A percentile compares a stretch with the other conserved stretches of the same genome.
Evolutionary conservation across 2,329 filamentous ascomycete species (phyloP).

Genomic region (Chaetomium sp.): DNA sequence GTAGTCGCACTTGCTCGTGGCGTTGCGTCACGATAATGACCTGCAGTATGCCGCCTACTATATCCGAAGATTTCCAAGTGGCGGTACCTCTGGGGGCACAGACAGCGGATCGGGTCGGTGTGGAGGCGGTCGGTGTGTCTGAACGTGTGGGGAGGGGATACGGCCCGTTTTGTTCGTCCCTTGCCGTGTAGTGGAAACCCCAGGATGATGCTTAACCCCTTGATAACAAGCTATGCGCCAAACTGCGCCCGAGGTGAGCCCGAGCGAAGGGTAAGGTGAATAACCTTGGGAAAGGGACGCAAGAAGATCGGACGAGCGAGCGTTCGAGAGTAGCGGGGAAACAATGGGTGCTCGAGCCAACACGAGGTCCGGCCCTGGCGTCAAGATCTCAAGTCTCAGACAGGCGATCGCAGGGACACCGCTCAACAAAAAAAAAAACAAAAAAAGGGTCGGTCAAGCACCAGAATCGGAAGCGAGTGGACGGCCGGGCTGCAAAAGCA

Average conservation of each 20-base stretch:
- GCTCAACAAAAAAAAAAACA: background rate
- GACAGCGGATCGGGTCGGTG: background rate
- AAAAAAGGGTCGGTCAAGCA: background rate
- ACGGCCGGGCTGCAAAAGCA: slow-evolving; percentile 14
- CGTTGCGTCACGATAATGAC: slow-evolving; percentile 12
- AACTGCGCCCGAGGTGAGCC: slow-evolving; percentile 9
- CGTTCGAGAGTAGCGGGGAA: slow-evolving; percentile 17
- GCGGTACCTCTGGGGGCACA: slow-evolving; percentile 6
- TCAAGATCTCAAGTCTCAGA: slow-evolving; percentile 17
- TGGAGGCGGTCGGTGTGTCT: slow-evolving; percentile 8
- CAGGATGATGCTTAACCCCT: background rate
- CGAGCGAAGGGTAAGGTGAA: slow-evolving; percentile 17
- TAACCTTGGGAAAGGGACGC: background rate
- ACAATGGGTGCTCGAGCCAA: slow-evolving; percentile 26
- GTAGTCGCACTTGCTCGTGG: background rate
- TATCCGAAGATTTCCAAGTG: background rate
- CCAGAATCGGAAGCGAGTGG: slow-evolving; percentile 26
- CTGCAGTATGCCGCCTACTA: slow-evolving; percentile 10
- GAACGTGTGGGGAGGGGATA: slow-evolving; percentile 7
- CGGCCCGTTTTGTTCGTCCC: slow-evolving; percentile 2
- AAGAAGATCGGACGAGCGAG: slow-evolving; percentile 11
- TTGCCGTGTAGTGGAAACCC: background rate
- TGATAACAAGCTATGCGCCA: background rate
- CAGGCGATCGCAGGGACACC: slow-evolving; percentile 16
- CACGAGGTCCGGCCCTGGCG: slow-evolving; percentile 25